Evolutionary conservation across 352 stramenopile species (phyloP), one percentile per base, ranked within the genome.

Genomic region (Globisporangium cystogenes): DNA sequence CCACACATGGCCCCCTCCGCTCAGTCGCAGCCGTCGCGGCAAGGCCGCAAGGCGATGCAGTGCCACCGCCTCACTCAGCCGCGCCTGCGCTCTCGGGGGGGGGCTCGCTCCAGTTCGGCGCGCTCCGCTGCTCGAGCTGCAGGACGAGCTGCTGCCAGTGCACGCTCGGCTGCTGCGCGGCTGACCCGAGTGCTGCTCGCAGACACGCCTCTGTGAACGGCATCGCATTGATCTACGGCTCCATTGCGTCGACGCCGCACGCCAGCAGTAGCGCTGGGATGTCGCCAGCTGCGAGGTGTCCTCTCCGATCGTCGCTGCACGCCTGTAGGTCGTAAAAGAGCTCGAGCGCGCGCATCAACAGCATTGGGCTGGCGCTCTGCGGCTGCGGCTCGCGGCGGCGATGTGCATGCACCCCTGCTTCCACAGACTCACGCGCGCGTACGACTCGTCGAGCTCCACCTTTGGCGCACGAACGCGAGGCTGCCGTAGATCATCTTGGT

Each of bases 121-220:
- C 27, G 31, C 62, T 82, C 1, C 59, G 27, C 0, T 39, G 56
- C 52, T 86, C 77, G 20, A 88, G 55, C 27, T 60, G 59, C 11
- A 82, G 48, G 4, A 88, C 26, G n/a, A 88, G 40, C 33, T 83
- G 64, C 58, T 88, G 77, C 77, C 77, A 88, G 40, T 88, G 77
- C 6, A 85, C 20, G 20, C 53, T 59, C 24, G 64, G 64, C 36
- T n/a, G n/a, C n/a, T n/a, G n/a, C n/a, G n/a, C n/a, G n/a, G n/a
- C n/a, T n/a, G n/a, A n/a, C 20, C 54, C 65, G 36, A 84, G 76
- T 1, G 66, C 18, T 1, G 33, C 10, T 24, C 21, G 20, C 5
- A 56, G 55, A 5, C 21, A 18, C 27, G 48, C 39, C 37, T 40
- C 43, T n/a, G 41, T n/a, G n/a, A 65, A 52, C 8, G 53, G 46